Percentiles rank a stretch among this genome's conserved stretches.
phyloP scores from a whole-genome alignment of 208 protist species.

The Leptomonas pyrrhocoris region DNA sequence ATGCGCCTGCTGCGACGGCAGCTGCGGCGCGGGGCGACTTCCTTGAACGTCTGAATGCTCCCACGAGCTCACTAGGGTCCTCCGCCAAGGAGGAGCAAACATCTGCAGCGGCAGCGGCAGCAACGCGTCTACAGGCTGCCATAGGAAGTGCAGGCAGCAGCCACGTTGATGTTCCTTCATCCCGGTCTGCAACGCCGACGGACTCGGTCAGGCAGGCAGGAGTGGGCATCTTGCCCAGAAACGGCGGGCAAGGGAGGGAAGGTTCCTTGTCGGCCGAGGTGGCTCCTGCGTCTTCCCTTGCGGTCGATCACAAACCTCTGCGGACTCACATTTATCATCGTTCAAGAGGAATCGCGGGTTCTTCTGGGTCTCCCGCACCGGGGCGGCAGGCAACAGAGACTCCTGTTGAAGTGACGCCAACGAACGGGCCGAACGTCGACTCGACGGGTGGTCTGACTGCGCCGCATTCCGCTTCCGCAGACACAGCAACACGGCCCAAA shows the following conservation, averaged over 20 bases:
- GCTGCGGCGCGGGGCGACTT: not conserved
- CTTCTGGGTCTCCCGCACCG: not conserved
- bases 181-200: not conserved
- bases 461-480: not conserved
- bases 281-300: not conserved
- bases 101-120: no score
- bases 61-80: not conserved
- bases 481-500: not conserved
- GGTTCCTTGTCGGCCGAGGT: no score
- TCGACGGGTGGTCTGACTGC: not conserved
- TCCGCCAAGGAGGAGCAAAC: not conserved
- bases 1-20: no score
- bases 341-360: not conserved
- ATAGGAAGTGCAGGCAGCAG: not conserved
- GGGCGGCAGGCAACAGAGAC: not conserved
- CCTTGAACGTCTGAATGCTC: not conserved
- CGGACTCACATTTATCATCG: slow-evolving; percentile 4
- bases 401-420: not conserved
- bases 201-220: no score
- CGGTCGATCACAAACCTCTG: not conserved
- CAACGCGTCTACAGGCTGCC: not conserved
- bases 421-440: not conserved
- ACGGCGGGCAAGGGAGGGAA: not conserved
- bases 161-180: not conserved
- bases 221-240: no score